Evolutionary conservation across 1,284 basidiomycete genomes (phyloP), one percentile per base, ranked within the genome.

Genomic region (Apiotrichum sp.): DNA sequence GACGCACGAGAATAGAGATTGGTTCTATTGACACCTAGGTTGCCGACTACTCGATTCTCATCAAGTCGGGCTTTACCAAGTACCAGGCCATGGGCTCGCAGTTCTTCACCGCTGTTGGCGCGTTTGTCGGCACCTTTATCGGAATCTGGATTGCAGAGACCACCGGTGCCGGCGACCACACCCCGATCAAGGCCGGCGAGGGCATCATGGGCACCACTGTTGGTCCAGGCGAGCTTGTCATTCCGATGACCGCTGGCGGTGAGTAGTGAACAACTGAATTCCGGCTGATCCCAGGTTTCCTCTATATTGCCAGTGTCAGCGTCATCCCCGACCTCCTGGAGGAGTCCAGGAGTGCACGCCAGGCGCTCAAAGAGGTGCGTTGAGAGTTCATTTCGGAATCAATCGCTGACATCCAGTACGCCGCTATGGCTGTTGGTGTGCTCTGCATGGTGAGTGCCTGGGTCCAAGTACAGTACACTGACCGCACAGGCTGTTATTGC

Each of bases 241-340:
- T 93, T 63, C 89, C 89, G 4, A 89, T 89, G 63, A 77, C 75
- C 66, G 89, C 92, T 34, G 89, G 89, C 48, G 89, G 89, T 72
- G 52, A 58, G 67, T 68, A 6, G 8, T n/a, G 29, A n/a, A 31
- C 40, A 10, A 41, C 11, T 6, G 6, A 6, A 11, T 6, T 13
- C 14, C 10, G 11, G 40, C 40, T 13, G 14, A 41, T 41, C n/a
- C 14, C 42, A 66, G 89, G 89, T n/a, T 93, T 92, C 78, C 79
- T 93, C 69, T 92, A 93, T 76, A 92, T 92, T 65, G 89, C 89
- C 16, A 87, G 88, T 43, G 90, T 93, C 53, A 89, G 89, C 51
- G 89, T 92, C 54, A 78, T 93, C 62, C 89, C 89, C 64, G 92
- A 90, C 59, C 76, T 93, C 64, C 78, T 93, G 50, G 84, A 84